A percentile compares a stretch with the other conserved stretches of the same genome.
phyloP scores from a whole-genome alignment of 2,329 filamentous ascomycete species.

The Geoglossum cookeanum region DNA sequence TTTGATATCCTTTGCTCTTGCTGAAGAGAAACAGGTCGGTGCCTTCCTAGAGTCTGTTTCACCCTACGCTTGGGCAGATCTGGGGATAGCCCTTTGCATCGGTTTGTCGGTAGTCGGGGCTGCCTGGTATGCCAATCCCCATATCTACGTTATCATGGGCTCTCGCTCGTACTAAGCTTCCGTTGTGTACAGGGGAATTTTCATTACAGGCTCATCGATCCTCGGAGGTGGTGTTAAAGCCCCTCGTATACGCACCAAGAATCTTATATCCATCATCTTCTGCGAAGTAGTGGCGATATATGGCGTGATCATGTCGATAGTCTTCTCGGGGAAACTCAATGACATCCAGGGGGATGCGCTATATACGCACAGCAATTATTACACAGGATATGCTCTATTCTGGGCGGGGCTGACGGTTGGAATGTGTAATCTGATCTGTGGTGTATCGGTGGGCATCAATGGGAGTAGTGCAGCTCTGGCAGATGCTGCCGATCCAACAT shows the following conservation, averaged over 20 bases:
- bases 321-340: slow-evolving; percentile 80
- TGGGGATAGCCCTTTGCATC: slow-evolving; percentile 88
- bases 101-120: slow-evolving; percentile 90
- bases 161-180: neutral
- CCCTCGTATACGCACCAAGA: slow-evolving; percentile 96
- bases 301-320: slow-evolving; percentile 98
- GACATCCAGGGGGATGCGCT: slow-evolving; percentile 42
- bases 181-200: slow-evolving; percentile 59
- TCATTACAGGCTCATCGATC: slow-evolving; percentile 95
- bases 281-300: slow-evolving; percentile 99
- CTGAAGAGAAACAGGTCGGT: slow-evolving; percentile 43
- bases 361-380: slow-evolving; percentile 64
- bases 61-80: slow-evolving; percentile 78
- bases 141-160: neutral
- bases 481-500: slow-evolving; percentile 75
- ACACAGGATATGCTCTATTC: slow-evolving; percentile 88
- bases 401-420: slow-evolving; percentile 92
- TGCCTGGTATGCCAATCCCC: slow-evolving; percentile 52
- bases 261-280: slow-evolving; percentile 98
- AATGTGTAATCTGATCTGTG: slow-evolving; percentile 88
- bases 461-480: slow-evolving; percentile 90
- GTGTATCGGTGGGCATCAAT: slow-evolving; percentile 93
- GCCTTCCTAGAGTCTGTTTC: slow-evolving; percentile 87
- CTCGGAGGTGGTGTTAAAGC: slow-evolving; percentile 92
- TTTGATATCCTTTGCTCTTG: slow-evolving; percentile 5